Evolutionary conservation across 2,329 filamentous ascomycete genomes (phyloP), one percentile per base, ranked within the genome.

Genomic region (Fusarium sp.): DNA sequence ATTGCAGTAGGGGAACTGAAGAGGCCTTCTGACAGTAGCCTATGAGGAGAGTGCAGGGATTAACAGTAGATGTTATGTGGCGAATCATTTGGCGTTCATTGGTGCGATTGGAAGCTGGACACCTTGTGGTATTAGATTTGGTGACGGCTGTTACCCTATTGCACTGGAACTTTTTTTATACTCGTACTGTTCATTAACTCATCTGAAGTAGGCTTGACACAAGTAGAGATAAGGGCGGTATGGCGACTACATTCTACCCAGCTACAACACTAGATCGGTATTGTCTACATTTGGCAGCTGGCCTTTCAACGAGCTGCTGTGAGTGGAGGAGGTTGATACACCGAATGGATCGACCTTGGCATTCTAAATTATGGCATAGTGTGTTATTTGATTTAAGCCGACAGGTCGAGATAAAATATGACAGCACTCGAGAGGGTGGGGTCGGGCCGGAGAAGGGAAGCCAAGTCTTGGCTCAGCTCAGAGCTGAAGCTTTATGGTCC

Each of bases 321-420:
- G n/a, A 46, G 40, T 59, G 45, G 40, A 43, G 47, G 23, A 32
- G 41, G 23, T 27, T 18, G 14, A 18, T n/a, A 32, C 20, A 41
- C 47, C 50, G 25, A 34, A 23, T n/a, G 32, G 41, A 65, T 65
- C 47, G 60, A 16, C 48, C 60, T 65, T 65, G 60, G 54, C 54
- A 65, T 54, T 48, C 10, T 18, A 42, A 43, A 32, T 20, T 20
- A 37, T 66, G 63, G 34, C 40, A 30, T 53, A 43, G 21, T 37
- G 21, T 32, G 20, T 21, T 45, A 23, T 51, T 41, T 41, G 25
- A 20, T 42, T 25, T 41, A 41, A 46, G 40, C 16, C 10, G 51
- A 41, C 21, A 59, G 34, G 58, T 32, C 23, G 43, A 48, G 41
- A 30, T 41, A 47, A 21, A 34, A 48, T 23, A 43, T 47, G 25